A percentile compares a stretch with the other conserved stretches of the same genome.
These are phyloP conservation scores for Cyberlindnera galapagoensis DNA, from an alignment of 805 yeast species.

Conservation along the genomic window DNA sequence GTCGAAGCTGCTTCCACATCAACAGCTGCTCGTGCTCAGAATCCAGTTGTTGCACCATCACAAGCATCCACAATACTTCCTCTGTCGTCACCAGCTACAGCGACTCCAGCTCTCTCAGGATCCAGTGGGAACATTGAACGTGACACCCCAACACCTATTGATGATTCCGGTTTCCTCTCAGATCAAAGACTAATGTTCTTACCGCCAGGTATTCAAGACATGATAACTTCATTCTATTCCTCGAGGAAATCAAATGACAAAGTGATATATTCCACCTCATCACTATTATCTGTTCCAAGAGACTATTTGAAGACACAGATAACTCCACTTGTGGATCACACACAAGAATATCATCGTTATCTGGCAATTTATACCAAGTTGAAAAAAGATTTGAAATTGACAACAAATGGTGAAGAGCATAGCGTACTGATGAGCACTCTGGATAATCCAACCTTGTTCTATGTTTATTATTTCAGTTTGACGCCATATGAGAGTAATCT, in stretches of 20 bases:
- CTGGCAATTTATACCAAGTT: conserved; percentile 69
- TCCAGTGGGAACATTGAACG: too few relatives aligned
- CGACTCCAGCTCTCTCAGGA: too few relatives aligned
- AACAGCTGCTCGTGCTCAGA: too few relatives aligned
- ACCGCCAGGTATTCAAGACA: conserved; percentile 29
- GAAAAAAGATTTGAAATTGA: conserved; percentile 81
- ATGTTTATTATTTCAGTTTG: conserved; percentile 77
- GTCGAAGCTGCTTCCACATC: too few relatives aligned
- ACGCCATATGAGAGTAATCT: conserved; percentile 64
- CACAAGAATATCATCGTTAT: too few relatives aligned
- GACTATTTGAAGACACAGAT: conserved; percentile 7
- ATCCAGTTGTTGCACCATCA: too few relatives aligned
- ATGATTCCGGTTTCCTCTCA: conserved; percentile 14
- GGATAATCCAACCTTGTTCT: conserved; percentile 44
- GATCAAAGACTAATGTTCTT: conserved; percentile 16
- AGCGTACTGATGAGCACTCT: conserved; percentile 8
- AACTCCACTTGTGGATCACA: too few relatives aligned
- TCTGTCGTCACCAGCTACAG: too few relatives aligned
- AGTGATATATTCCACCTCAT: conserved; percentile 6
- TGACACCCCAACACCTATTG: conserved; percentile 10
- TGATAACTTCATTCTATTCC: conserved; percentile 23
- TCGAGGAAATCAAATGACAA: conserved; percentile 8
- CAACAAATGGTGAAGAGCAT: too few relatives aligned
- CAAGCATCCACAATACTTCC: too few relatives aligned
- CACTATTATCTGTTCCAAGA: conserved; percentile 8